Evolutionary conservation across 2,329 filamentous ascomycete species (phyloP).

Genomic region (Paraconiothyrium sp.): DNA sequence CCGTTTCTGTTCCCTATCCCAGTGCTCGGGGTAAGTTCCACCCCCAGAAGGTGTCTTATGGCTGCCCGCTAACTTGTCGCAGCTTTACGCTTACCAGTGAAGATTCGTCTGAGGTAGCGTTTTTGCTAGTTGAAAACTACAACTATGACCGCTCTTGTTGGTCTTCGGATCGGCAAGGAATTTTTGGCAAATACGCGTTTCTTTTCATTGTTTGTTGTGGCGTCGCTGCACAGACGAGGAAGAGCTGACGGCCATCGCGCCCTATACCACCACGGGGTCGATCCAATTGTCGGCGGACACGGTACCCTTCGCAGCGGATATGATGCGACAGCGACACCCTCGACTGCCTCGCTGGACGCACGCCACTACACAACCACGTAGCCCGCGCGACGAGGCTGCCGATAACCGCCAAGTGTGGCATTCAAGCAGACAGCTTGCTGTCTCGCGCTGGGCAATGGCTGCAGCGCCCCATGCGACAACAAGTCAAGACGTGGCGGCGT

Average conservation of each 20-base stretch:
- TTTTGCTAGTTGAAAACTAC: constrained; percentile 94
- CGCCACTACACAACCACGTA: too few relatives aligned
- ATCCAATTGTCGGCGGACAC: too few relatives aligned
- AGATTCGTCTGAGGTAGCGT: constrained; percentile 86
- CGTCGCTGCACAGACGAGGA: constrained; percentile 40
- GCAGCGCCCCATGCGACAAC: too few relatives aligned
- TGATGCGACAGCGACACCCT: too few relatives aligned
- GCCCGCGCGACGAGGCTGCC: too few relatives aligned
- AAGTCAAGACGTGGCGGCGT: too few relatives aligned
- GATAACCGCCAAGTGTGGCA: too few relatives aligned
- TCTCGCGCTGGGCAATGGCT: too few relatives aligned
- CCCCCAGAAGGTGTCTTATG: background rate
- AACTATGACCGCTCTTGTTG: constrained; percentile 77
- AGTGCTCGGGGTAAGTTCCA: constrained; percentile 61
- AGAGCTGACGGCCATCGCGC: constrained; percentile 21
- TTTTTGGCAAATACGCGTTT: constrained; percentile 68
- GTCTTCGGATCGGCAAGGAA: constrained; percentile 77
- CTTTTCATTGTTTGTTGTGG: constrained; percentile 44
- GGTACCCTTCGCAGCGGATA: too few relatives aligned
- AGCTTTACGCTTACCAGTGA: constrained; percentile 86
- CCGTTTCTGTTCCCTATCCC: constrained; percentile 62
- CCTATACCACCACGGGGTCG: background rate
- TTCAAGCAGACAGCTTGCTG: too few relatives aligned
- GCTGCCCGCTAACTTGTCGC: constrained; percentile 33
- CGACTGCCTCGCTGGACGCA: too few relatives aligned